Evolutionary conservation across 2,329 filamentous ascomycete species (phyloP).

Genomic region (Penicillium sp.): DNA sequence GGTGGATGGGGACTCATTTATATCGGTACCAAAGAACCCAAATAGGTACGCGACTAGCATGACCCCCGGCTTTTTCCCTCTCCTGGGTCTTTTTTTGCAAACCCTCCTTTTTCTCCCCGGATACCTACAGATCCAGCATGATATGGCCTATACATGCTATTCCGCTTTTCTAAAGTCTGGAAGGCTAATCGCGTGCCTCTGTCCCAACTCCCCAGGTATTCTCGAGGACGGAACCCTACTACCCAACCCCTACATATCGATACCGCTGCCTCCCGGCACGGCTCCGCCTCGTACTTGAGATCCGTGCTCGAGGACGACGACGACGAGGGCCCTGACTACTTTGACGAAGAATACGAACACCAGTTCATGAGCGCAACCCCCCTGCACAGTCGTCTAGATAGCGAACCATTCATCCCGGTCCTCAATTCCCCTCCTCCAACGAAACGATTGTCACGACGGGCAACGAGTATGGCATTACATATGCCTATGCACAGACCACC

Average conservation of each 20-base stretch:
- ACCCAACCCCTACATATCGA: conserved; percentile 34
- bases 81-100: conserved; percentile 6
- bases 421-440: conserved; percentile 69
- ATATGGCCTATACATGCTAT: conserved; percentile 23
- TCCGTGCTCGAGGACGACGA: conserved; percentile 27
- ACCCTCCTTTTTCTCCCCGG: conserved; percentile 1
- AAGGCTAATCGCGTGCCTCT: conserved; percentile 28
- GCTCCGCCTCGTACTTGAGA: conserved; percentile 20
- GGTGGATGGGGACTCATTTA: conserved; percentile 28
- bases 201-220: conserved; percentile 36
- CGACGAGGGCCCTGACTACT: conserved; percentile 26
- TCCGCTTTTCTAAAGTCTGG: conserved; percentile 16
- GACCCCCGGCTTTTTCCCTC: conserved; percentile 4
- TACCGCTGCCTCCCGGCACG: conserved; percentile 25
- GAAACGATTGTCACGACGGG: conserved; percentile 24
- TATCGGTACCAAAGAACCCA: conserved; percentile 37
- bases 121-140: conserved; percentile 7
- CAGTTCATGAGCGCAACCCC: conserved; percentile 40
- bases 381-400: conserved; percentile 42
- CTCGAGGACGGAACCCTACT: conserved; percentile 38
- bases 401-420: conserved; percentile 54
- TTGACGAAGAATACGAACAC: conserved; percentile 27
- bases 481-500: conserved; percentile 40
- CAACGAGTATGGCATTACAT: conserved; percentile 47
- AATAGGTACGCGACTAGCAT: conserved; percentile 37